Conservation (phyloP, 176 grass and related monocot species). For the Alloteropsis semialata region DNA sequence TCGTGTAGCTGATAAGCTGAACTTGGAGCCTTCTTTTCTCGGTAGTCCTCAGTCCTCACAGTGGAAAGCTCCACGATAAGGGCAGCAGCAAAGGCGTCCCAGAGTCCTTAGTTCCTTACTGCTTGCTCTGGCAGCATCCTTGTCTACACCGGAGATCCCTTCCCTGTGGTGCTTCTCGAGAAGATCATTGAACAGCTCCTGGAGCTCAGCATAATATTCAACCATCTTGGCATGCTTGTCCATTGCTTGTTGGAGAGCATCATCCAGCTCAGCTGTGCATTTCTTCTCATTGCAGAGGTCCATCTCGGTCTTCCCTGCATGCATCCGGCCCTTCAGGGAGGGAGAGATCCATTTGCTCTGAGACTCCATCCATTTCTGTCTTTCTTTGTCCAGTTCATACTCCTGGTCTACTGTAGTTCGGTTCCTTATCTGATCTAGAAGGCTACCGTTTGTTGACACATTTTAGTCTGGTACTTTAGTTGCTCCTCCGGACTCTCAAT, state of each 20-base stretch:
- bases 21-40: conserved; percentile 95
- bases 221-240: conserved; percentile 78
- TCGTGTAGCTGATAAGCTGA: too few species aligned
- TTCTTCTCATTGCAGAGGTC: conserved; percentile 80
- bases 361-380: conserved; percentile 84
- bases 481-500: conserved; percentile 54
- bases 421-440: conserved; percentile 84
- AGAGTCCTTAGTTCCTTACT: conserved; percentile 72
- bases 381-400: conserved; percentile 77
- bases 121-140: conserved; percentile 75
- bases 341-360: conserved; percentile 97
- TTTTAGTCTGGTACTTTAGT: conserved; percentile 32
- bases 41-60: conserved; percentile 80
- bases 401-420: conserved; percentile 35
- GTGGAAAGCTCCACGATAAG: conserved; percentile 84
- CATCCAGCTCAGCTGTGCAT: conserved; percentile 86
- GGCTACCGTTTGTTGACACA: conserved; percentile 38
- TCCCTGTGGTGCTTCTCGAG: conserved; percentile 75
- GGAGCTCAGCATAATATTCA: conserved; percentile 88
- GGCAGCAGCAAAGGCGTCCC: conserved; percentile 84
- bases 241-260: conserved; percentile 72
- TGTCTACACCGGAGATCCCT: conserved; percentile 76
- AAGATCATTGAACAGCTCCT: conserved; percentile 84
- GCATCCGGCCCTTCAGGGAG: conserved; percentile 74
- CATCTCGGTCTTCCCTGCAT: conserved; percentile 75